Conservation (phyloP, 106 monocot species). For the Hemerocallis citrina region DNA sequence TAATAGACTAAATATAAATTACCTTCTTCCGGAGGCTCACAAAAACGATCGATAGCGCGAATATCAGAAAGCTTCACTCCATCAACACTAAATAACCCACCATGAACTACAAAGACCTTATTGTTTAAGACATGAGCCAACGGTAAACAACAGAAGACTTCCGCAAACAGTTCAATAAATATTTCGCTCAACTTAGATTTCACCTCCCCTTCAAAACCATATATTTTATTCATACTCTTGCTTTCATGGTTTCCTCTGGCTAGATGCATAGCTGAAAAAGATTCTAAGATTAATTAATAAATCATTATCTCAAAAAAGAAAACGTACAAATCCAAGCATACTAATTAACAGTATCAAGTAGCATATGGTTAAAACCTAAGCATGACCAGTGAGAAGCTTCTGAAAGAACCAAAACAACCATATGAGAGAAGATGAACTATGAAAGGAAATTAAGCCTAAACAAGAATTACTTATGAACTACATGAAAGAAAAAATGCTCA, state of each 20-base stretch:
- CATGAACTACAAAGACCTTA: conserved; percentile 92
- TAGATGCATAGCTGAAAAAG: conserved; percentile 74
- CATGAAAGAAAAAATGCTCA: no score
- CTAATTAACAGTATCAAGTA: background rate
- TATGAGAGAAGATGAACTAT: no score
- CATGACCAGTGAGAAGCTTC: background rate
- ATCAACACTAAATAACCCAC: conserved; percentile 95
- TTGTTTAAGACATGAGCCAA: conserved; percentile 92
- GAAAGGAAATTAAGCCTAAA: no score
- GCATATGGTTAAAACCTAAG: background rate
- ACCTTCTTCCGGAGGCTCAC: conserved; percentile 99
- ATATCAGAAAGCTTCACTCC: conserved; percentile 96
- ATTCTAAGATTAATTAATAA: background rate
- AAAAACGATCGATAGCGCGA: conserved; percentile 79
- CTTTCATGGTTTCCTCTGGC: conserved; percentile 97
- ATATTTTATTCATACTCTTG: conserved; percentile 98
- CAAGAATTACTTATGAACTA: no score
- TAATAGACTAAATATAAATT: background rate
- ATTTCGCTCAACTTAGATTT: conserved; percentile 82
- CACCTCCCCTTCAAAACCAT: conserved; percentile 99
- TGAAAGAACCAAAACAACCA: no score
- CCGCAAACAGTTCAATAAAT: conserved; percentile 96
- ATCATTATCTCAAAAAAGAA: background rate
- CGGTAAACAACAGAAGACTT: conserved; percentile 92
- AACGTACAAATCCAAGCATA: background rate